Base-by-base conservation (phyloP, 208 protist species). In the Acanthamoeba healyi region DNA sequence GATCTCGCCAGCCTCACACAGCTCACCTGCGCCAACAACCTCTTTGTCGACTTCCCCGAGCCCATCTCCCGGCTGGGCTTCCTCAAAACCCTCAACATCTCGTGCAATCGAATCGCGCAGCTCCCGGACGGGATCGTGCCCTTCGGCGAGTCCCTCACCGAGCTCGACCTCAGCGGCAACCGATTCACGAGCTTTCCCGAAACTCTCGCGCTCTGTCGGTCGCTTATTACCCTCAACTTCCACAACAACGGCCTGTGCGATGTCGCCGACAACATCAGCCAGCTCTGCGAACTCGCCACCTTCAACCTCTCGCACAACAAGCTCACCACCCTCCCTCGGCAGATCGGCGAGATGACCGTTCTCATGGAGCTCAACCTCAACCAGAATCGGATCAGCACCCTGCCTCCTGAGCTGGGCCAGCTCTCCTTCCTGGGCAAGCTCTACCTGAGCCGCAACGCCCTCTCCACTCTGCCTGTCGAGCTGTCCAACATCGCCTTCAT, bases 391-490 rank as follows among this genome's bases (percentile, higher is more conserved):
- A n/a, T 93, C 65, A 40, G 2, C n/a, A 26, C 19, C 46, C 70
- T 93, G 29, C 89, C 89, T 19, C 61, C 89, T 22, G 89, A 93
- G 26, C 70, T 93, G 9, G 89, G 89, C 65, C 61, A 82, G 17
- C 89, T 93, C 29, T 82, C 89, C 40, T 93, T 82, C 89, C 70
- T 93, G 26, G 67, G 89, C 89, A 93, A 93, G 89, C 89, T 93
- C 42, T 61, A 65, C 70, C 49, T 93, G 36, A 34, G 67, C 61
- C 40, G 36, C 67, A 93, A 93, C 42, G 42, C 32, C 19, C 70
- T 93, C 34, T 26, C 42, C 15, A 6, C 29, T 17, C 58, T 93
- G 29, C 89, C 89, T 17, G 10, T 36, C 42, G 65, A 93, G 38
- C 89, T 93, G 26, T 56, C 89, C 32, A 65, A 26, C 46, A 32